A percentile compares a stretch with the other conserved stretches of the same genome.
phyloP scores from a whole-genome alignment of 2,329 filamentous ascomycete species.

The Eurotiales sp. region DNA sequence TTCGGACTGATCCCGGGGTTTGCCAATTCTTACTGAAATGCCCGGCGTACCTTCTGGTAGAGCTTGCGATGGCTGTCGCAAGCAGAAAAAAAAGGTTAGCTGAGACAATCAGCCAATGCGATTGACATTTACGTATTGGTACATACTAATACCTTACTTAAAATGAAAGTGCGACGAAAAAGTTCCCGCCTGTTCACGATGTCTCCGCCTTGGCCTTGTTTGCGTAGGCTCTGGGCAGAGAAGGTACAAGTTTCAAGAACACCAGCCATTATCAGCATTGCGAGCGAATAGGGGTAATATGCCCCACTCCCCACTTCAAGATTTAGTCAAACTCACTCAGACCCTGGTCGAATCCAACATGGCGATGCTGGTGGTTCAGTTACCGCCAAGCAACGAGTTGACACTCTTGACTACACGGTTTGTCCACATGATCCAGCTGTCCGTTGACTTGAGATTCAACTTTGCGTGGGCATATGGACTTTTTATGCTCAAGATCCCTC shows the following conservation, averaged over 20 bases:
- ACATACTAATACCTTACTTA: background rate
- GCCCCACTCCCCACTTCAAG: background rate
- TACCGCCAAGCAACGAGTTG: slow-evolving; percentile 30
- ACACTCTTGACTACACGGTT: slow-evolving; percentile 30
- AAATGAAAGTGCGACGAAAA: slow-evolving; percentile 45
- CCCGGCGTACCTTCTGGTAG: slow-evolving; percentile 51
- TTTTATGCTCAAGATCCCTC: slow-evolving; percentile 46
- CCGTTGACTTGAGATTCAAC: slow-evolving; percentile 47
- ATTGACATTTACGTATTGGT: too few relatives aligned
- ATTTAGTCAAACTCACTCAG: background rate
- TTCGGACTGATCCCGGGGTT: too few relatives aligned
- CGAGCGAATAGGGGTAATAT: background rate
- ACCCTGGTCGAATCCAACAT: background rate
- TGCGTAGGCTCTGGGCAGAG: slow-evolving; percentile 48
- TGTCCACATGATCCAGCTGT: slow-evolving; percentile 30
- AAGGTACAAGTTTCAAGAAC: slow-evolving; percentile 50
- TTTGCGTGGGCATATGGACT: slow-evolving; percentile 45
- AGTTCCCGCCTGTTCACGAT: slow-evolving; percentile 45
- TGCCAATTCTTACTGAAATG: slow-evolving; percentile 33
- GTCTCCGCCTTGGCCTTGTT: slow-evolving; percentile 41
- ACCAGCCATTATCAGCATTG: slow-evolving; percentile 12
- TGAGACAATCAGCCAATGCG: too few relatives aligned
- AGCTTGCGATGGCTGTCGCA: slow-evolving; percentile 51
- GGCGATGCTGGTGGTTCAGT: slow-evolving; percentile 1
- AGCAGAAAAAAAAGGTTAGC: slow-evolving; percentile 53